These are phyloP conservation scores for Corymbia maculata DNA, from an alignment of 345 rosid genomes.

Conservation along the genomic window DNA sequence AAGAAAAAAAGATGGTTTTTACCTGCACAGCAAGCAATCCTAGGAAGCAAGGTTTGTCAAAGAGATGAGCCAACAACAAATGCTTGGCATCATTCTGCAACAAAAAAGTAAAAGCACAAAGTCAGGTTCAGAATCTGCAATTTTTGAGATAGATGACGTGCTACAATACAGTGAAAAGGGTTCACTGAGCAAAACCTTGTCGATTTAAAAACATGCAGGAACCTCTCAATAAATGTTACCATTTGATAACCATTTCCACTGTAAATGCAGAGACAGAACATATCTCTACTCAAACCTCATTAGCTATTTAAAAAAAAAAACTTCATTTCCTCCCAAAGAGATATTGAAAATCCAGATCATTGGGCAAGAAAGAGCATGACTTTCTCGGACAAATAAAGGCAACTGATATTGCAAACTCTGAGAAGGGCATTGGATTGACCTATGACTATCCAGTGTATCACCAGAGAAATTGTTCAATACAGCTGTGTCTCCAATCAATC, in stretches of 20 bases:
- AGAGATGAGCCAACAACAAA: slow-evolving; percentile 78
- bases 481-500: background rate
- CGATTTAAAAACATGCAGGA: background rate
- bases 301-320: background rate
- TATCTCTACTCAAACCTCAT: background rate
- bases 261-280: background rate
- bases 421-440: background rate
- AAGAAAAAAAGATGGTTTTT: background rate
- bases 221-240: background rate
- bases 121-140: slow-evolving; percentile 1
- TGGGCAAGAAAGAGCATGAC: background rate
- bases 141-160: background rate
- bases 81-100: slow-evolving; percentile 80
- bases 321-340: background rate
- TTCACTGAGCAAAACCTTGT: background rate
- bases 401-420: background rate
- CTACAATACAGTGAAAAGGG: background rate
- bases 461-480: background rate
- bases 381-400: background rate
- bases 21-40: slow-evolving; percentile 90
- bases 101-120: background rate
- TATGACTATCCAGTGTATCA: background rate
- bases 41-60: slow-evolving; percentile 96
- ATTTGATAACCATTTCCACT: background rate
- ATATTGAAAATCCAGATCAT: background rate